These are phyloP conservation scores for Corrigiola litoralis DNA, from an alignment of 179 eudicot species.

Conservation along the genomic window DNA sequence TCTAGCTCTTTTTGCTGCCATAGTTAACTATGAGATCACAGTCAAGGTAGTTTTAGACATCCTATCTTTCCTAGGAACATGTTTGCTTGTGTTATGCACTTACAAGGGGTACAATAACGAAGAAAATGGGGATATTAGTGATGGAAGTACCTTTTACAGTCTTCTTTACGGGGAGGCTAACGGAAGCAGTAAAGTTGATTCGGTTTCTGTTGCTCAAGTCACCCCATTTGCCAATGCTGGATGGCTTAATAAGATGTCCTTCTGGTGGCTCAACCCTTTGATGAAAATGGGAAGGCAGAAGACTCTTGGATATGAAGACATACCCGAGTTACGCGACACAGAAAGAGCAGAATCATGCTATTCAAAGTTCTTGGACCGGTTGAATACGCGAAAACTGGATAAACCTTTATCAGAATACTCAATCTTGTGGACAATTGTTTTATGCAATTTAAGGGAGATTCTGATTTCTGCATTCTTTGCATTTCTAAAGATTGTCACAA, in stretches of 20 bases:
- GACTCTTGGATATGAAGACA: conserved; percentile 18
- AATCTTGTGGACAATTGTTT: conserved; percentile 15
- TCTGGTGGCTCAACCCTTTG: conserved; percentile 30
- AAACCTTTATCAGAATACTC: conserved; percentile 7
- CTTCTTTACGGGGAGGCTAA: conserved; percentile 6
- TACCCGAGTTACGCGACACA: conserved; percentile 15
- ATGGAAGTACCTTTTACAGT: conserved; percentile 10
- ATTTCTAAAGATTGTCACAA: conserved; percentile 14
- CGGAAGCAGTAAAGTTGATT: not conserved
- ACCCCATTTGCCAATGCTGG: conserved; percentile 20
- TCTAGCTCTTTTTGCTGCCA: conserved; percentile 27
- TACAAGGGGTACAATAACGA: conserved; percentile 41
- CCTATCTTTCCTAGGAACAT: conserved; percentile 19
- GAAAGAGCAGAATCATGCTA: conserved; percentile 23
- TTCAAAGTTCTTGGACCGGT: not conserved
- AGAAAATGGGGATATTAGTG: conserved; percentile 5
- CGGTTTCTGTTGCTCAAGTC: not conserved
- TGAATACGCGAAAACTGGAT: conserved; percentile 2
- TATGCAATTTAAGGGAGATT: conserved; percentile 22
- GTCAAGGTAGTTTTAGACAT: conserved; percentile 14
- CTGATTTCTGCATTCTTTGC: conserved; percentile 28
- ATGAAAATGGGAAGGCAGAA: conserved; percentile 19
- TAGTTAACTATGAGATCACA: conserved; percentile 18
- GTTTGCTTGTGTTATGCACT: conserved; percentile 17
- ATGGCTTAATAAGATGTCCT: conserved; percentile 16